phyloP scores from a whole-genome alignment of 2,329 filamentous ascomycete genomes.

The Aspergillus sp. region DNA sequence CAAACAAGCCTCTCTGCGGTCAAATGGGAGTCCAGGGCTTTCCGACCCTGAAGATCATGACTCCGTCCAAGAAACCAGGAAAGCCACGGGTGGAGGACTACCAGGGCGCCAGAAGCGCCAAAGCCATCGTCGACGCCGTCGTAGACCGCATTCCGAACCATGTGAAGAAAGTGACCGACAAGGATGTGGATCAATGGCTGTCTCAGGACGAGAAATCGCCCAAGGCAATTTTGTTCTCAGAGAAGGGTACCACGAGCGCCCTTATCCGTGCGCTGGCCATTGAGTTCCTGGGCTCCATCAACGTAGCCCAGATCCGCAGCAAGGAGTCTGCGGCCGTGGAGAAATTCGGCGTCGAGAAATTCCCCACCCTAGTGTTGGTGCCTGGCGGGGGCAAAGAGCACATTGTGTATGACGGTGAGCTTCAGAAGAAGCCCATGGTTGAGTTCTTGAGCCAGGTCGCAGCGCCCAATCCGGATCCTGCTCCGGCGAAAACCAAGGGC shows the following conservation, averaged over 20 bases:
- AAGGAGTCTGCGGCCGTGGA: conserved; percentile 72
- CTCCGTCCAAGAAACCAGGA: conserved; percentile 75
- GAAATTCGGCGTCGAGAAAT: conserved; percentile 72
- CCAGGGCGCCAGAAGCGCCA: conserved; percentile 76
- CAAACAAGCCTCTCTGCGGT: conserved; percentile 84
- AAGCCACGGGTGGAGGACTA: conserved; percentile 88
- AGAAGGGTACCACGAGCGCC: conserved; percentile 84
- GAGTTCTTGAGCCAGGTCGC: conserved; percentile 78
- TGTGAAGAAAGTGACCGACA: conserved; percentile 77
- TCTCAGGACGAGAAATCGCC: conserved; percentile 63
- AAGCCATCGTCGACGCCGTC: conserved; percentile 81
- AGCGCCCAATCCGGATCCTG: conserved; percentile 74
- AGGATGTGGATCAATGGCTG: conserved; percentile 74
- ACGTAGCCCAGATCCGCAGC: conserved; percentile 76
- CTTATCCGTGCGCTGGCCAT: conserved; percentile 82
- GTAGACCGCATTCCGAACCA: conserved; percentile 88
- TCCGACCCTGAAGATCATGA: conserved; percentile 91
- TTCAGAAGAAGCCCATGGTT: conserved; percentile 80
- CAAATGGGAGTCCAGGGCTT: conserved; percentile 88
- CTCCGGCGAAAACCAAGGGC: conserved; percentile 39
- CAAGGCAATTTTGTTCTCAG: conserved; percentile 88
- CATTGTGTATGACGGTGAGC: conserved; percentile 73
- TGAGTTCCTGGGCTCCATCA: conserved; percentile 79
- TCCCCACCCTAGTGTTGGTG: conserved; percentile 77
- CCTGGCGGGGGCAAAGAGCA: conserved; percentile 67